Conservation (phyloP, 2,329 filamentous ascomycete genomes). For the Neocucurbitaria cava region DNA sequence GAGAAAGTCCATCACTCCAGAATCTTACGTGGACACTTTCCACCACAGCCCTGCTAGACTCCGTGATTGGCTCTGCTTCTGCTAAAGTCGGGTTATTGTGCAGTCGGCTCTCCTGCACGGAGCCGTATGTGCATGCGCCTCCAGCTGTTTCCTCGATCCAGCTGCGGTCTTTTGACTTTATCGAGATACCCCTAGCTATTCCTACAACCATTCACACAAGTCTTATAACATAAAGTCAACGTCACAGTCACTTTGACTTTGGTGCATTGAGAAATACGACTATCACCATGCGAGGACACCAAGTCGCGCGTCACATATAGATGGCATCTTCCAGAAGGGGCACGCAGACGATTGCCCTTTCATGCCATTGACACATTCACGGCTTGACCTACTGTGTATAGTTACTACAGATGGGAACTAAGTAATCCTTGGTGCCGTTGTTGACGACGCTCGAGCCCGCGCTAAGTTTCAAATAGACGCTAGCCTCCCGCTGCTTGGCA, state of each 20-base stretch:
- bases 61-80: slow-evolving; percentile 15
- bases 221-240: too few relatives aligned
- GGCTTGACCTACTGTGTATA: too few relatives aligned
- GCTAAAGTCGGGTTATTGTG: slow-evolving; percentile 23
- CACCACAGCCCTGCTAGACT: slow-evolving; percentile 5
- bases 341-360: slow-evolving; percentile 4
- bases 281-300: background rate
- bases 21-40: slow-evolving; percentile 41
- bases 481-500: slow-evolving; percentile 17
- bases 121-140: slow-evolving; percentile 6
- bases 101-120: slow-evolving; percentile 17
- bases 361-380: slow-evolving; percentile 12
- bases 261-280: too few relatives aligned
- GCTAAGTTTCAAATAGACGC: slow-evolving; percentile 34
- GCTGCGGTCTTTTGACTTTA: too few relatives aligned
- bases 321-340: slow-evolving; percentile 10
- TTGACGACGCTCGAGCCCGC: slow-evolving; percentile 17
- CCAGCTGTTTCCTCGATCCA: background rate
- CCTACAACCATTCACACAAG: too few relatives aligned
- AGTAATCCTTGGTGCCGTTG: too few relatives aligned
- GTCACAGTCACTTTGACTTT: too few relatives aligned
- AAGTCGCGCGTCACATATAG: slow-evolving; percentile 5
- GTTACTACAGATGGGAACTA: too few relatives aligned
- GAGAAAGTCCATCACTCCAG: slow-evolving; percentile 22
- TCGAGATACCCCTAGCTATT: too few relatives aligned